Evolutionary conservation across 805 yeast genomes (phyloP), one percentile per base, ranked within the genome.

Genomic region (Pichia californica): DNA sequence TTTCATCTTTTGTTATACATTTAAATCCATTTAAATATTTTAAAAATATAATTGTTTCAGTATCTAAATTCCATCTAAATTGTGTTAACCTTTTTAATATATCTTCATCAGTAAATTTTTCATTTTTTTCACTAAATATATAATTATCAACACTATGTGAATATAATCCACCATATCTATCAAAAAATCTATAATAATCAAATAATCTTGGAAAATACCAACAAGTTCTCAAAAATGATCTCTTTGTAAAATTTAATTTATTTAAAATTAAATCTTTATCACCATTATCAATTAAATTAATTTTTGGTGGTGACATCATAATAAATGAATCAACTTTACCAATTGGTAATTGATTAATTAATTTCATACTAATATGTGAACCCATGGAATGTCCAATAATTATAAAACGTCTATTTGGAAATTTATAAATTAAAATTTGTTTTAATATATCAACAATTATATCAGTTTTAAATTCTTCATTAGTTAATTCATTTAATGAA

Each of bases 31-130:
- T 48, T 2, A 75, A 66, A 49, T 82, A 79, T 41, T 69, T 67
- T 42, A 84, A 61, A 57, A 84, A 72, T 2, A 76, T 64, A 8
- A 51, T 48, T 0, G 88, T 71, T 39, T 74, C 67, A 14, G 81
- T 73, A 58, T 81, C 87, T 47, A 83, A 54, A 57, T 85, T 84
- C 82, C 86, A 80, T 38, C 87, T 63, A 31, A 83, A 67, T 58
- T 84, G 94, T 16, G 78, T 64, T 35, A 71, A 55, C 40, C 76
- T 71, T 38, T 70, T 69, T 15, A 67, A 52, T 27, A 66, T 61
- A 45, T 54, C 54, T 36, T 54, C 52, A n/a, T 36, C 45, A 16
- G 29, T 38, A 7, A 26, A 27, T 18, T 50, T 53, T 1, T 27
- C 10, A 18, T 49, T 52, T 2, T 21, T 13, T n/a, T 40, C 44